These are phyloP conservation scores for Trametes versicolor DNA, from an alignment of 1,284 basidiomycete genomes.

Conservation along the genomic window DNA sequence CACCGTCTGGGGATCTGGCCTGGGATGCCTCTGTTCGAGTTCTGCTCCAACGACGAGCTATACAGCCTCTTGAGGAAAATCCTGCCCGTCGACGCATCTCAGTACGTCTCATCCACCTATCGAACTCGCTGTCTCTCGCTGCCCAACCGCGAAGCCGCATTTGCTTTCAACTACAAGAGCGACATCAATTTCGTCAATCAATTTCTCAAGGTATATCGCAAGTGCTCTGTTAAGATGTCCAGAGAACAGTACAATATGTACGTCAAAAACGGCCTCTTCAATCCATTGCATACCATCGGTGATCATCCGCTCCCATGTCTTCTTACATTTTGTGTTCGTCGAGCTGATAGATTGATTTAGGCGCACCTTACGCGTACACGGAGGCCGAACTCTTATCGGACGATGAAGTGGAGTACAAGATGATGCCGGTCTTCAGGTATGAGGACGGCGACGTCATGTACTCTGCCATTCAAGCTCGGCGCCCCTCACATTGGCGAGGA, in stretches of 20 bases:
- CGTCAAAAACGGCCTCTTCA: not conserved
- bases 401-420: not conserved
- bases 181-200: slow-evolving; percentile 5
- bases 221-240: not conserved
- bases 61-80: not conserved
- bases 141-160: not conserved
- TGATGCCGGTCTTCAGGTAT: not conserved
- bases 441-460: not conserved
- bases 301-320: not conserved
- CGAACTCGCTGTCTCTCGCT: not conserved
- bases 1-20: slow-evolving; percentile 2
- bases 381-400: not conserved
- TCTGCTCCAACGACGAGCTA: not conserved
- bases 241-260: not conserved
- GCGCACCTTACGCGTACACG: not conserved
- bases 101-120: not conserved
- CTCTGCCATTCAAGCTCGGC: not conserved
- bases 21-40: not conserved
- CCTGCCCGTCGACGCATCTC: not conserved
- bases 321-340: not conserved
- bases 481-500: not conserved
- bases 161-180: slow-evolving; percentile 8
- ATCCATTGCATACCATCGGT: not conserved
- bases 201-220: slow-evolving; percentile 7
- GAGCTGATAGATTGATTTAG: no score